Conservation (phyloP, 2,329 filamentous ascomycete genomes). For the Colletotrichum tamarilloi region DNA sequence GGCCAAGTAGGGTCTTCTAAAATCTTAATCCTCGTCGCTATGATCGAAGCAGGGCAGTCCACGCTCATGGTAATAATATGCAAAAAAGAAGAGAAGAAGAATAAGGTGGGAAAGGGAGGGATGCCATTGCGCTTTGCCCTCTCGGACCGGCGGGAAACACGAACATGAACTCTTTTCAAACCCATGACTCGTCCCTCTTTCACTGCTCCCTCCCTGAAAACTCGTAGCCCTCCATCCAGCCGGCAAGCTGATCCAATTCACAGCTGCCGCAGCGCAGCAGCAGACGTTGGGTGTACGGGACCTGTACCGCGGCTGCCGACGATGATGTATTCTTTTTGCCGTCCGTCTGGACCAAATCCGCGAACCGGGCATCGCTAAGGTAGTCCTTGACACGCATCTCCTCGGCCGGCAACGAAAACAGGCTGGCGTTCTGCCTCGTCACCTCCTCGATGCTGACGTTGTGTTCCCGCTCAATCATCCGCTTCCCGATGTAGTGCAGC, state of each 20-base stretch:
- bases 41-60: neutral
- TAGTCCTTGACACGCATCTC: constrained; percentile 33
- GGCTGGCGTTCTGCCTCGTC: neutral
- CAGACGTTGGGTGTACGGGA: constrained; percentile 19
- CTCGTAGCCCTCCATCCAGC: constrained; percentile 15
- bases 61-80: neutral
- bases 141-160: neutral
- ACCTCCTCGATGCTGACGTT: constrained; percentile 27
- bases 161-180: neutral
- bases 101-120: neutral
- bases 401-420: constrained; percentile 31
- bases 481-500: constrained; percentile 9
- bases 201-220: neutral
- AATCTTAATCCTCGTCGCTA: neutral
- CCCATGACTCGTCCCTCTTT: neutral
- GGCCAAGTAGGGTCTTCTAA: neutral
- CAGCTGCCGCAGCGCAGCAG: constrained; percentile 28
- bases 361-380: constrained; percentile 9
- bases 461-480: constrained; percentile 25
- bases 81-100: neutral
- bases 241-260: constrained; percentile 23
- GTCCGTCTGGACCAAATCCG: neutral
- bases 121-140: neutral
- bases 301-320: neutral
- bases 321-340: neutral